Evolutionary conservation across 2,329 filamentous ascomycete genomes (phyloP).

Genomic region (Claviceps monticola): DNA sequence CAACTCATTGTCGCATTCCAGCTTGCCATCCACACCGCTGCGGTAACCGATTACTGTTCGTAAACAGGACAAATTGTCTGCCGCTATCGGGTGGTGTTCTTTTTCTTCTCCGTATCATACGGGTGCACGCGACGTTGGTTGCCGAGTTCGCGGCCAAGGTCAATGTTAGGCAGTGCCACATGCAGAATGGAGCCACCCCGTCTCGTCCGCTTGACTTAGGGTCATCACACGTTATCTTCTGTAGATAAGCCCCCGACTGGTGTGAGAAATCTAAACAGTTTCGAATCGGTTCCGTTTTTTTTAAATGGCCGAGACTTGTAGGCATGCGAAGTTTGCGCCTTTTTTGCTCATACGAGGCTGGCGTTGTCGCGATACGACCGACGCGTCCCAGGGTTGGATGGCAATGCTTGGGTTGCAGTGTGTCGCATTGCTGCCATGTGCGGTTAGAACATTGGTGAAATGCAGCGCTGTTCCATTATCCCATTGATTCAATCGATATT

Average conservation of each 20-base stretch:
- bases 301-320: neutral
- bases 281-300: neutral
- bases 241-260: neutral
- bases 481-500: neutral
- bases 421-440: neutral
- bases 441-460: neutral
- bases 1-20: constrained; percentile 19
- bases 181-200: neutral
- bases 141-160: constrained; percentile 12
- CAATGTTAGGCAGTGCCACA: constrained; percentile 11
- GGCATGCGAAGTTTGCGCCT: neutral
- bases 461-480: too few relatives aligned
- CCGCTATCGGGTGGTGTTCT: constrained; percentile 8
- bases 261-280: neutral
- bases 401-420: neutral
- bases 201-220: constrained; percentile 11
- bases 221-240: constrained; percentile 16
- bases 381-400: neutral
- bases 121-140: neutral
- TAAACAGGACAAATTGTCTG: constrained; percentile 1
- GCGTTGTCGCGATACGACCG: neutral
- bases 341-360: neutral
- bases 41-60: neutral
- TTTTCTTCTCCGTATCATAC: constrained; percentile 5
- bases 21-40: constrained; percentile 12